Percentiles rank a stretch among this genome's conserved stretches.
Evolutionary conservation across 257 asterid genomes (phyloP).

Genomic region (Lantana camara): DNA sequence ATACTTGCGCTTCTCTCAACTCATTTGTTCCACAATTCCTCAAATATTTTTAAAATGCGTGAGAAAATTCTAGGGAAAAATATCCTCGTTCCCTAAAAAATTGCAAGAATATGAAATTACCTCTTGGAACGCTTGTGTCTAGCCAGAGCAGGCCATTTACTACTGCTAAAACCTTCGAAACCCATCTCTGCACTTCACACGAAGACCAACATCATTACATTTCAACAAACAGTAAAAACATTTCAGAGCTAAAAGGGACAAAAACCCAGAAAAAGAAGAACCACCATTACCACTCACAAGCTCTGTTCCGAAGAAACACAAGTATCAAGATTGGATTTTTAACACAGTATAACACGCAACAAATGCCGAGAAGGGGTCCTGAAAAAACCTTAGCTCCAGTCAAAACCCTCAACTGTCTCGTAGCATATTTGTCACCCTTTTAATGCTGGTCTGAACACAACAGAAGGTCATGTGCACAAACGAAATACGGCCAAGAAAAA

Average conservation of each 20-base stretch:
- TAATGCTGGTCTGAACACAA: conserved; percentile 31
- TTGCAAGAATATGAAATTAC: conserved; percentile 37
- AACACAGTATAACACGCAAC: conserved; percentile 29
- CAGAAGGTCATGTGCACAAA: conserved; percentile 36
- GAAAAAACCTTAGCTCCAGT: conserved; percentile 37
- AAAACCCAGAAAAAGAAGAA: conserved; percentile 18
- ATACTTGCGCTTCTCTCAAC: conserved; percentile 11
- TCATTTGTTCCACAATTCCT: conserved; percentile 24
- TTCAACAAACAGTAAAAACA: conserved; percentile 29
- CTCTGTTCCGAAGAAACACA: conserved; percentile 33
- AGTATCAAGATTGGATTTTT: conserved; percentile 51
- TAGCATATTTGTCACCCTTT: conserved; percentile 40
- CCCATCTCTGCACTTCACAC: conserved; percentile 62
- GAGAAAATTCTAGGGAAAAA: conserved; percentile 11
- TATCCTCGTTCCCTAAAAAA: conserved; percentile 12
- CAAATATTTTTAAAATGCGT: conserved; percentile 21
- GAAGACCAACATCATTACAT: conserved; percentile 17
- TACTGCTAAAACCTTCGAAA: conserved; percentile 55
- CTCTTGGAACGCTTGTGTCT: conserved; percentile 77
- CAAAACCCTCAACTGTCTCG: conserved; percentile 42
- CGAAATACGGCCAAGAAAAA: conserved; percentile 37
- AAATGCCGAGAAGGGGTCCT: conserved; percentile 40
- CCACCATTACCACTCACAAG: conserved; percentile 42
- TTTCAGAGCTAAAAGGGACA: conserved; percentile 6
- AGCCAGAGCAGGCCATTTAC: conserved; percentile 45